Evolutionary conservation across 345 rosid genomes (phyloP).

Genomic region (Eucalyptus viminalis): DNA sequence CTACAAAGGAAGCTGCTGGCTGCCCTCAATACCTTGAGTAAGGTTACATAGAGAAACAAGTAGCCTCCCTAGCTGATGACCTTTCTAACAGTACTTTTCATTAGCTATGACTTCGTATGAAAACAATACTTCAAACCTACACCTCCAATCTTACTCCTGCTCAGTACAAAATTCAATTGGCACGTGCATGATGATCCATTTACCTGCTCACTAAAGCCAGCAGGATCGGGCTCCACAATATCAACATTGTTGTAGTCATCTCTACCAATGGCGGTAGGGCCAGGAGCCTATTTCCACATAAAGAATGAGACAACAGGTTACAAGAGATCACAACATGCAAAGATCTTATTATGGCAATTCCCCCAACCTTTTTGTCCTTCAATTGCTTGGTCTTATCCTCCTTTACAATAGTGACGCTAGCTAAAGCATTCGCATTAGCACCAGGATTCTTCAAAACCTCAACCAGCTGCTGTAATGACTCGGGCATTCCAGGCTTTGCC

Average conservation of each 20-base stretch:
- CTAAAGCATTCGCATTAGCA: conserved; percentile 16
- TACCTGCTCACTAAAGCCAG: conserved; percentile 78
- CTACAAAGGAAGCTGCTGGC: neutral
- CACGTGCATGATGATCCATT: neutral
- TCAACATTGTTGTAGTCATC: conserved; percentile 50
- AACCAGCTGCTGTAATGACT: conserved; percentile 72
- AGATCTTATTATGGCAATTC: neutral
- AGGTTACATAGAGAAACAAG: neutral
- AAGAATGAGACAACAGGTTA: neutral
- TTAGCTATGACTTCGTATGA: neutral
- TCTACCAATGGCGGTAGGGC: conserved; percentile 17
- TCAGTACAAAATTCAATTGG: neutral
- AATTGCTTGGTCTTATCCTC: conserved; percentile 58
- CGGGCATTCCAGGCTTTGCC: conserved; percentile 72
- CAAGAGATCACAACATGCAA: neutral
- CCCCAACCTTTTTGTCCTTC: conserved; percentile 65
- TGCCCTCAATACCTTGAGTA: neutral
- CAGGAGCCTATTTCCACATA: conserved; percentile 30
- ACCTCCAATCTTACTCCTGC: neutral
- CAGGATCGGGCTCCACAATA: conserved; percentile 58
- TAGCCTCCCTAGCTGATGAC: neutral
- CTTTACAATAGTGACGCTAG: conserved; percentile 36
- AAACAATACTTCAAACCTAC: neutral
- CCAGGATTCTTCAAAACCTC: conserved; percentile 74
- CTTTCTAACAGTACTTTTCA: neutral